phyloP scores from a whole-genome alignment of 1,284 basidiomycete species.

The Bondarzewia mesenterica region DNA sequence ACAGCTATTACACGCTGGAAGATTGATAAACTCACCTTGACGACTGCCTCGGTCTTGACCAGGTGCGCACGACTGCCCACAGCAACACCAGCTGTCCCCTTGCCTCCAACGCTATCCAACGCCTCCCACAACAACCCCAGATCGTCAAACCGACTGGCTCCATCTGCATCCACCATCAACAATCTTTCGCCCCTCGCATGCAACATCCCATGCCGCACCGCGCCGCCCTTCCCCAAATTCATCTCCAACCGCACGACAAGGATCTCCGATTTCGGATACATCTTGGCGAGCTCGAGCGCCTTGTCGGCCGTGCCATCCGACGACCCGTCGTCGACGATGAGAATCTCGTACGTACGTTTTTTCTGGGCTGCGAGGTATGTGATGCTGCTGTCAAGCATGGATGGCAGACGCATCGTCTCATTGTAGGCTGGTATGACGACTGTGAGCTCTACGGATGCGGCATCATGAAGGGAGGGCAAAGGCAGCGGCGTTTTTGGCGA shows the following conservation, averaged over 20 bases:
- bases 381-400: conserved; percentile 75
- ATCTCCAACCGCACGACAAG: conserved; percentile 71
- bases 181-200: conserved; percentile 72
- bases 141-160: conserved; percentile 82
- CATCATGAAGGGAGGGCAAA: conserved; percentile 45
- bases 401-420: conserved; percentile 70
- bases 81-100: conserved; percentile 53
- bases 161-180: conserved; percentile 91
- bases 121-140: conserved; percentile 64
- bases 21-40: conserved; percentile 53
- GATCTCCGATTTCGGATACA: conserved; percentile 47
- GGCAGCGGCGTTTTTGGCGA: conserved; percentile 41
- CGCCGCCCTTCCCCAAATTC: conserved; percentile 89
- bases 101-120: conserved; percentile 54
- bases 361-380: conserved; percentile 34
- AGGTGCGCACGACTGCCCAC: conserved; percentile 89
- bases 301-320: conserved; percentile 63
- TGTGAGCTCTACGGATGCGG: conserved; percentile 56
- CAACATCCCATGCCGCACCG: conserved; percentile 85
- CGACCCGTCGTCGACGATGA: conserved; percentile 89
- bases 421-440: conserved; percentile 91
- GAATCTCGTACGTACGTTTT: conserved; percentile 59
- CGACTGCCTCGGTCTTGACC: conserved; percentile 87
- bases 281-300: conserved; percentile 54
- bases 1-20: background rate